Percentiles rank a stretch among this genome's conserved stretches.
phyloP scores from a whole-genome alignment of 2,329 filamentous ascomycete species.

The Onygena corvina region DNA sequence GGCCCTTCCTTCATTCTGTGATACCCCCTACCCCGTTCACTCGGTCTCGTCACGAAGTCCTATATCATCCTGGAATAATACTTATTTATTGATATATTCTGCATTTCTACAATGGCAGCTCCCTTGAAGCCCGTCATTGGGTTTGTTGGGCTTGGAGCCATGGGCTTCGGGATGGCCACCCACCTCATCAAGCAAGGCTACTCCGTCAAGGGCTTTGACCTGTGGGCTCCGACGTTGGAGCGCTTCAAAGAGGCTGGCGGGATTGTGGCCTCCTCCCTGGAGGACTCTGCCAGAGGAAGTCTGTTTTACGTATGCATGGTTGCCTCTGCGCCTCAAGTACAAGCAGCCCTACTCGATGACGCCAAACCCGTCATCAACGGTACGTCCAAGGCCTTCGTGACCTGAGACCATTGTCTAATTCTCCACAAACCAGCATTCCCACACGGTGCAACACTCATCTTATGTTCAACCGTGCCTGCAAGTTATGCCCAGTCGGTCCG shows the following conservation, averaged over 20 bases:
- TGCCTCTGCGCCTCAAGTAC: constrained; percentile 57
- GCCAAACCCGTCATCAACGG: constrained; percentile 37
- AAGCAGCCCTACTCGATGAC: constrained; percentile 51
- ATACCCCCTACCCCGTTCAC: not conserved
- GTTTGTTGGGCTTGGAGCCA: constrained; percentile 66
- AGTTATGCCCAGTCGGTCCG: constrained; percentile 52
- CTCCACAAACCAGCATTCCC: constrained; percentile 43
- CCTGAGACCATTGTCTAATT: not conserved
- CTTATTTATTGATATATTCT: not conserved
- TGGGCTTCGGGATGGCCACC: constrained; percentile 73
- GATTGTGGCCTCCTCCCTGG: constrained; percentile 45
- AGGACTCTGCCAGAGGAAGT: constrained; percentile 49
- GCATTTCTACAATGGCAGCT: constrained; percentile 1
- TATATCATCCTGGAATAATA: not conserved
- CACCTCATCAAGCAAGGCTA: constrained; percentile 58
- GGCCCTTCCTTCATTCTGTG: not conserved
- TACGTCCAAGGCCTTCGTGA: not conserved
- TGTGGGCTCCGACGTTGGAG: constrained; percentile 55
- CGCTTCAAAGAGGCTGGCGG: constrained; percentile 54
- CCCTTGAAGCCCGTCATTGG: constrained; percentile 40
- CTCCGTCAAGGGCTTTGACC: constrained; percentile 57
- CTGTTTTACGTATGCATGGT: constrained; percentile 62
- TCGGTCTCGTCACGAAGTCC: not conserved
- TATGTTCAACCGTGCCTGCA: constrained; percentile 60
- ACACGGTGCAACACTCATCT: constrained; percentile 47